Evolutionary conservation across 441 rosid genomes (phyloP).

Genomic region (Syzygium syzygioides): DNA sequence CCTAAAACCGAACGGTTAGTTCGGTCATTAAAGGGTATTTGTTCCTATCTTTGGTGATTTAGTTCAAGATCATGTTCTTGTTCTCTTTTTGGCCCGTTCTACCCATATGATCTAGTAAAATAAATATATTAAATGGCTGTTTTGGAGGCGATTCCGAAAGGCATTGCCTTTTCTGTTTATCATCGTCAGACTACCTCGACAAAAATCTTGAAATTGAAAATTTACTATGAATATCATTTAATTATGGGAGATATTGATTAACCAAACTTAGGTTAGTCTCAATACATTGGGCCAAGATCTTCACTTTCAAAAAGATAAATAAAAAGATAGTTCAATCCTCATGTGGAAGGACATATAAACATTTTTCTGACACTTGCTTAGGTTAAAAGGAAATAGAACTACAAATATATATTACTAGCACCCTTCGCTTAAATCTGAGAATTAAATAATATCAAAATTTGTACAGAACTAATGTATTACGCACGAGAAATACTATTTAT

Average conservation of each 20-base stretch:
- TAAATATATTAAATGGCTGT: not conserved
- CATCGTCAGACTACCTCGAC: not conserved
- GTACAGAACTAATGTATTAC: not conserved
- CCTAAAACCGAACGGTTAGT: not conserved
- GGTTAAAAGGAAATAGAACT: not conserved
- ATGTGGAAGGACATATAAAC: not conserved
- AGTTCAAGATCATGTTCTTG: not conserved
- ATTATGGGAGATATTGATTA: not conserved
- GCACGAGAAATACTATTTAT: not conserved
- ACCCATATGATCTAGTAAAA: not conserved
- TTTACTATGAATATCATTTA: not conserved
- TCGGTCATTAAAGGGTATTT: not conserved
- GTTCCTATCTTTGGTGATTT: not conserved
- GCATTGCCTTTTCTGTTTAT: not conserved
- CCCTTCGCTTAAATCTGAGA: not conserved
- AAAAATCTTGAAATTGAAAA: not conserved
- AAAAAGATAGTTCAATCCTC: not conserved
- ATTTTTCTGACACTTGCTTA: not conserved
- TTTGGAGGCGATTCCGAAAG: not conserved
- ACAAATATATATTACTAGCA: not conserved
- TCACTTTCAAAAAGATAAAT: not conserved
- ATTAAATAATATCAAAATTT: not conserved
- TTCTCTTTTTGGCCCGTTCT: not conserved
- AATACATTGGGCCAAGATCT: not conserved
- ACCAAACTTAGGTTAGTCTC: not conserved